Evolutionary conservation across 2,329 filamentous ascomycete species (phyloP).

Genomic region (Paracamarosporium sp.): DNA sequence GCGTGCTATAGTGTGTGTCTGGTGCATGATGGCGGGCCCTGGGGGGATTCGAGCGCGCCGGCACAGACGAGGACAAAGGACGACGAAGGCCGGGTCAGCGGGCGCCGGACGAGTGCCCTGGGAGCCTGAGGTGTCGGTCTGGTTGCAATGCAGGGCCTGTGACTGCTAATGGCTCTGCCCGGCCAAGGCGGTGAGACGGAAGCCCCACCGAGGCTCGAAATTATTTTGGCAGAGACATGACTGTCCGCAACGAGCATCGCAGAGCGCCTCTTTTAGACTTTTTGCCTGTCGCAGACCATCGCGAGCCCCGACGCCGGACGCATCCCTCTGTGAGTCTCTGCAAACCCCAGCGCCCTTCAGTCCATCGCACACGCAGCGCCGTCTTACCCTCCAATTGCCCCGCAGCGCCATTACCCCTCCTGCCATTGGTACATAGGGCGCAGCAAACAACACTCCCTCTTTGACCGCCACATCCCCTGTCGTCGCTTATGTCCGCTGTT

Average conservation of each 20-base stretch:
- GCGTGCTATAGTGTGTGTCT: background rate
- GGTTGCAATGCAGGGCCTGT: no score
- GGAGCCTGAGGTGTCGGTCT: no score
- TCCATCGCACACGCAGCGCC: background rate
- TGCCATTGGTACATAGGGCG: background rate
- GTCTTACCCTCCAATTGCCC: background rate
- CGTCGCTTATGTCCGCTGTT: background rate
- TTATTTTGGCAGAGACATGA: conserved; percentile 17
- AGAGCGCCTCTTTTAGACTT: background rate
- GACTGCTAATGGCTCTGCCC: no score
- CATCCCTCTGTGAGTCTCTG: background rate
- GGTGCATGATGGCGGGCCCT: background rate
- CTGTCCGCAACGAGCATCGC: conserved; percentile 2
- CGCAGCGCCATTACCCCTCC: conserved; percentile 2
- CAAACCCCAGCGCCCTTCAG: background rate
- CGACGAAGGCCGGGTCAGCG: no score
- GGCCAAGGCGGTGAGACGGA: conserved; percentile 4
- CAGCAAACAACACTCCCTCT: background rate
- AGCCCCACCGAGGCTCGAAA: conserved; percentile 10
- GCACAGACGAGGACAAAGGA: no score
- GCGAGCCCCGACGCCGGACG: background rate
- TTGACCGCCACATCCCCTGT: background rate
- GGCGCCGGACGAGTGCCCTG: no score
- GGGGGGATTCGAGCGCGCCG: background rate
- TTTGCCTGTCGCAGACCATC: background rate